Conservation (phyloP, 208 protist species). For the Spongospora subterranea region DNA sequence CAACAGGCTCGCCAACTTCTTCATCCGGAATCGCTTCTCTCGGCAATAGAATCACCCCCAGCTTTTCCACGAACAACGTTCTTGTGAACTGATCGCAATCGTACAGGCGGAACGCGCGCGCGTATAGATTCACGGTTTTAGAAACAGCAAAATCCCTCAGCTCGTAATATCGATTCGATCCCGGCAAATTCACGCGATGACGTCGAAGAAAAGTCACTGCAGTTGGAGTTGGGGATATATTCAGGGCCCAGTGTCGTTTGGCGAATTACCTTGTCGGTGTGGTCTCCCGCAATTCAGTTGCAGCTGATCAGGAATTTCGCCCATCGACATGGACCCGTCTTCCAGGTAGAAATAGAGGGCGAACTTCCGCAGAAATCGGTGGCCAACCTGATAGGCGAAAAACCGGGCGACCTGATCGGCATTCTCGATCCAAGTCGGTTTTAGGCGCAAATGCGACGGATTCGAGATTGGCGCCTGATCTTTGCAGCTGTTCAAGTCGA, state of each 20-base stretch:
- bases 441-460: neutral
- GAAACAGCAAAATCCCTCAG: neutral
- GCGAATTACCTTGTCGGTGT: neutral
- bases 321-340: conserved; percentile 25
- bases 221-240: neutral
- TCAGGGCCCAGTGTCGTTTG: neutral
- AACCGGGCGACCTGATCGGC: conserved; percentile 1
- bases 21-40: neutral
- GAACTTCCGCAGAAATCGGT: neutral
- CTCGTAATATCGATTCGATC: no score
- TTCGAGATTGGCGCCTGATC: neutral
- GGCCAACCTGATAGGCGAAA: conserved; percentile 13
- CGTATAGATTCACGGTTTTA: neutral
- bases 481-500: neutral
- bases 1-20: neutral
- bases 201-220: neutral
- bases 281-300: neutral
- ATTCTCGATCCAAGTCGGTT: neutral
- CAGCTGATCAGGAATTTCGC: neutral
- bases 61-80: neutral
- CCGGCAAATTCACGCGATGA: neutral
- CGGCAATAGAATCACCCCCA: neutral
- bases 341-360: conserved; percentile 50
- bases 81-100: conserved; percentile 10
- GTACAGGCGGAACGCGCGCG: neutral